Evolutionary conservation across 768 basidiomycete genomes (phyloP).

Genomic region (Russula olivacea): DNA sequence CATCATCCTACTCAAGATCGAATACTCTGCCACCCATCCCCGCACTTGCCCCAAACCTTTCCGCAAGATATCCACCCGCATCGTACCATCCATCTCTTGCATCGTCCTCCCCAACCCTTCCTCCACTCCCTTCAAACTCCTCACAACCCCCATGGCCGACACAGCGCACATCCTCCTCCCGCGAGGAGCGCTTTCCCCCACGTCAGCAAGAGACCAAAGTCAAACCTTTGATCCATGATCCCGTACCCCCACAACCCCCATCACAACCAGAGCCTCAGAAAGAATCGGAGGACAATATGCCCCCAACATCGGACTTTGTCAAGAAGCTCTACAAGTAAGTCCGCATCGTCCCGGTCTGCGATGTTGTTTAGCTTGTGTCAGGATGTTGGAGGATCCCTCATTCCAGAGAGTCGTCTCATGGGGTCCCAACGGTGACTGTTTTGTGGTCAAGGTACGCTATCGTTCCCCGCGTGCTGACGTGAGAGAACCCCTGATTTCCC

Average conservation of each 20-base stretch:
- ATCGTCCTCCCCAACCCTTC: conserved; percentile 30
- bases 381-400: conserved; percentile 81
- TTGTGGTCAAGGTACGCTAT: conserved; percentile 63
- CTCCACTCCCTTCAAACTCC: conserved; percentile 28
- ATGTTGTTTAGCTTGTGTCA: conserved; percentile 29
- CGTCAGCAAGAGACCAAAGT: conserved; percentile 29
- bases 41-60: conserved; percentile 27
- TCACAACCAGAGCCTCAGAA: conserved; percentile 22
- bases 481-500: conserved; percentile 17
- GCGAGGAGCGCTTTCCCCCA: conserved; percentile 33
- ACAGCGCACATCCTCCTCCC: conserved; percentile 32
- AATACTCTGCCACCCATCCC: conserved; percentile 41
- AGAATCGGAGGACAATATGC: conserved; percentile 62
- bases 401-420: conserved; percentile 74
- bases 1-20: conserved; percentile 33
- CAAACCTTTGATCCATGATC: conserved; percentile 23
- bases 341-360: neutral
- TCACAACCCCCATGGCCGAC: conserved; percentile 32
- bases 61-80: conserved; percentile 33
- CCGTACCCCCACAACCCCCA: conserved; percentile 22
- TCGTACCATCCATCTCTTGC: conserved; percentile 35
- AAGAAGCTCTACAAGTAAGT: conserved; percentile 89
- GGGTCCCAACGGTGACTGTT: conserved; percentile 80
- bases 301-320: conserved; percentile 88
- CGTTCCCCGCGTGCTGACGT: conserved; percentile 9